Percentiles rank a stretch among this genome's conserved stretches.
These are phyloP conservation scores for Pseudocercospora ulei DNA, from an alignment of 2,329 filamentous ascomycete species.

Conservation along the genomic window DNA sequence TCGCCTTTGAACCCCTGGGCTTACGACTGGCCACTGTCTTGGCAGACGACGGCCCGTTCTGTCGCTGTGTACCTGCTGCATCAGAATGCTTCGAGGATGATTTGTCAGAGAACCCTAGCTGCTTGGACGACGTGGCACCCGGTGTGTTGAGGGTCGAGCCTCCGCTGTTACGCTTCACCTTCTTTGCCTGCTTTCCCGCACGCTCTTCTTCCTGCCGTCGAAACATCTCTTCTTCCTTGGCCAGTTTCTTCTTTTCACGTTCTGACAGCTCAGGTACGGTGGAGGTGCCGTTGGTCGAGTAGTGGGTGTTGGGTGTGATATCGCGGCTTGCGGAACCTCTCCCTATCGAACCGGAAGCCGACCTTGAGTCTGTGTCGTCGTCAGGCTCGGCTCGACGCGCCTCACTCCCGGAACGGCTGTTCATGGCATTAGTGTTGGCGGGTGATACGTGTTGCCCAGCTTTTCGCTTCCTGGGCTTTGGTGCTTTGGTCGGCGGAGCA, in stretches of 20 bases:
- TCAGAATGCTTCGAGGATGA: slow-evolving; percentile 29
- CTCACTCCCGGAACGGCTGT: slow-evolving; percentile 54
- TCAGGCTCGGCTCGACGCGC: slow-evolving; percentile 41
- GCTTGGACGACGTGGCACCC: slow-evolving; percentile 39
- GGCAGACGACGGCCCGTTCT: slow-evolving; percentile 19
- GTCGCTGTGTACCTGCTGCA: slow-evolving; percentile 26
- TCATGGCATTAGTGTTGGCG: slow-evolving; percentile 45
- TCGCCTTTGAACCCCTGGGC: slow-evolving; percentile 20
- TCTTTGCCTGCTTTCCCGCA: slow-evolving; percentile 43
- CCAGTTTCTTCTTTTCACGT: slow-evolving; percentile 53
- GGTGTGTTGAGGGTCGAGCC: slow-evolving; percentile 47
- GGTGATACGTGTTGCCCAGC: slow-evolving; percentile 44
- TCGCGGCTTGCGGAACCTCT: slow-evolving; percentile 52
- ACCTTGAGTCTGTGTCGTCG: slow-evolving; percentile 50
- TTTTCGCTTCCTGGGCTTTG: slow-evolving; percentile 45
- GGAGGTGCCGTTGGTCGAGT: slow-evolving; percentile 39
- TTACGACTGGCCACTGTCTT: slow-evolving; percentile 22
- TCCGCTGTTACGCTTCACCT: slow-evolving; percentile 50
- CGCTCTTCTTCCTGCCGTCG: slow-evolving; percentile 52
- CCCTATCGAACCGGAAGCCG: slow-evolving; percentile 49
- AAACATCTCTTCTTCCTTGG: slow-evolving; percentile 54
- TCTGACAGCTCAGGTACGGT: slow-evolving; percentile 48
- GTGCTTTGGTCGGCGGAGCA: slow-evolving; percentile 27
- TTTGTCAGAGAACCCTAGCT: slow-evolving; percentile 30
- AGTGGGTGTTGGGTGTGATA: slow-evolving; percentile 50